Evolutionary conservation across 257 asterid genomes (phyloP).

Genomic region (Solanum microdontum): DNA sequence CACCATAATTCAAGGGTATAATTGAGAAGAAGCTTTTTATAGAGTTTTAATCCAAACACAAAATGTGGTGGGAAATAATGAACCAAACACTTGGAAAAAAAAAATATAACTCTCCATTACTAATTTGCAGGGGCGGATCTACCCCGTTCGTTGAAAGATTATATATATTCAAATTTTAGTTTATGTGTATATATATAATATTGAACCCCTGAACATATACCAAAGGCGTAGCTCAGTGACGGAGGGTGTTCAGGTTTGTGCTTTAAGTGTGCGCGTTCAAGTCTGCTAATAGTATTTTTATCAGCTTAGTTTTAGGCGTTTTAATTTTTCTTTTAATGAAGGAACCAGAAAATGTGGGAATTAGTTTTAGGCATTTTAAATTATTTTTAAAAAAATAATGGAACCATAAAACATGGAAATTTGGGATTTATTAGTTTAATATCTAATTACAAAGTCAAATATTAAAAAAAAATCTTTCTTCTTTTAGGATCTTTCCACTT

Average conservation of each 20-base stretch:
- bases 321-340: too few relatives aligned
- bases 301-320: neutral
- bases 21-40: too few relatives aligned
- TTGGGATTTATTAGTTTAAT: too few relatives aligned
- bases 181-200: neutral
- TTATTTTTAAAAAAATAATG: neutral
- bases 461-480: neutral
- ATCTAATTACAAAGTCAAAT: too few relatives aligned
- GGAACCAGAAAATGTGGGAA: neutral
- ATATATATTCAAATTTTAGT: too few relatives aligned
- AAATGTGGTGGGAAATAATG: too few relatives aligned
- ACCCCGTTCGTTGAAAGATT: too few relatives aligned
- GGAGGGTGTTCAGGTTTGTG: neutral
- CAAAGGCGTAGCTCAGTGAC: neutral
- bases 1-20: too few relatives aligned
- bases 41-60: too few relatives aligned
- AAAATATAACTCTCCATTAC: too few relatives aligned
- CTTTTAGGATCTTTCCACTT: neutral
- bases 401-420: neutral
- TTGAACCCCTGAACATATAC: neutral
- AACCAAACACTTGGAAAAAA: too few relatives aligned
- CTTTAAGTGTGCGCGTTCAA: neutral
- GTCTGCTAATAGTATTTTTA: neutral
- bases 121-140: too few relatives aligned
- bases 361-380: neutral